Base-by-base conservation (phyloP, 1,284 basidiomycete species). In the Testicularia cyperi region DNA sequence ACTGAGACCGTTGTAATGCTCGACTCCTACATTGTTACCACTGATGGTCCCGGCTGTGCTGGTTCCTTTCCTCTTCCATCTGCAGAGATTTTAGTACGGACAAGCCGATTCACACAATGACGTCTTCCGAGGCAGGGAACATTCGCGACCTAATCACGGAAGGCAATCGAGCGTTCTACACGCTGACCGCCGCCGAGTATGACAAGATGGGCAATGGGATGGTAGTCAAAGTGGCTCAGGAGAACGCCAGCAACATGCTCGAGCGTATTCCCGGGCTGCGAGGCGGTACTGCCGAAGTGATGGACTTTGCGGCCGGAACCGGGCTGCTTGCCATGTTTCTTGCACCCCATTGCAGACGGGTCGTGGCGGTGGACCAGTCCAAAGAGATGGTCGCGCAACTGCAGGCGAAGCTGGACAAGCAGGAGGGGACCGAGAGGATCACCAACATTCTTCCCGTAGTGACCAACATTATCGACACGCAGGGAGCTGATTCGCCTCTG, bases 121-220 rank as follows among this genome's bases (percentile, higher is more conserved):
- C n/a, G n/a, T n/a, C n/a, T n/a, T n/a, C 40, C 3, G 40, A 40
- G 20, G 20, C 41, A 4, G 23, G 13, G 3, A 27, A 41, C 4
- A 38, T 28, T 38, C n/a, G 26, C 14, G 36, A 55, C 23, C 44
- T 62, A 6, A 35, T 56, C 28, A 55, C 47, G 12, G 34, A 47
- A 20, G 52, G 45, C 40, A 62, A 62, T 47, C 51, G 48, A 37
- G 47, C 46, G n/a, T 62, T 62, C 32, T 55, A 62, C 38, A 52
- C 47, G 4, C 39, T 47, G 25, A 62, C 58, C 10, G 58, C 58
- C 4, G 52, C 52, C 34, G 52, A 62, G 30, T 62, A 62, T 25
- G 58, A 62, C 52, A 41, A 44, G 18, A 44, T 52, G 36, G 52
- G 52, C 12, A 35, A 37, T 7, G 58, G 58, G 5, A 51, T 46